Conservation (phyloP, 495 filamentous ascomycete genomes). For the Oidiodendron maius region DNA sequence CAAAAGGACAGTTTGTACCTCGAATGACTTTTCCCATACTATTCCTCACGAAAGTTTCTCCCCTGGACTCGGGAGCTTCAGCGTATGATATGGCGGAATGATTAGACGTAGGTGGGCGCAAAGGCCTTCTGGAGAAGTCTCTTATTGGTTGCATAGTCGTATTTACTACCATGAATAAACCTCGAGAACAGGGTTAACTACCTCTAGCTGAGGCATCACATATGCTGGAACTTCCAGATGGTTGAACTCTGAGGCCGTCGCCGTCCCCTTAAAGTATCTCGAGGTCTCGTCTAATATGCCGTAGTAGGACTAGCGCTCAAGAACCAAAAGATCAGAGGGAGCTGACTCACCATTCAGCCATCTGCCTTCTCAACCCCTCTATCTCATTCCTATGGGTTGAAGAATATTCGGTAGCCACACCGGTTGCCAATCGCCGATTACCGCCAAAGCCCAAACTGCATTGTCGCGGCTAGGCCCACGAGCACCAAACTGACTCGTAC, state of each 20-base stretch:
- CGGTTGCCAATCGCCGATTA: not conserved
- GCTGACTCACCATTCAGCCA: too few relatives aligned
- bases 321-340: too few relatives aligned
- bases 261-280: too few relatives aligned
- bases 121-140: conserved; percentile 12
- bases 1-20: conserved; percentile 7
- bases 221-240: too few relatives aligned
- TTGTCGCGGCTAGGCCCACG: not conserved
- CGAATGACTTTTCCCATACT: conserved; percentile 9
- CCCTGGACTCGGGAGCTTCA: conserved; percentile 24
- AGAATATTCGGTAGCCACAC: not conserved
- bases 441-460: not conserved
- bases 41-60: conserved; percentile 26
- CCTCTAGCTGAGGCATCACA: too few relatives aligned
- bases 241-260: too few relatives aligned
- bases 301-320: too few relatives aligned
- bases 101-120: conserved; percentile 11
- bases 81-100: conserved; percentile 22
- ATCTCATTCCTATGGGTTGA: too few relatives aligned
- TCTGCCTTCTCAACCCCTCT: not conserved
- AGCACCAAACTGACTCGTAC: too few relatives aligned
- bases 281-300: too few relatives aligned
- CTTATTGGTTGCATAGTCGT: not conserved
- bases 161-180: too few relatives aligned
- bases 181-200: too few relatives aligned